Base-by-base conservation (phyloP, 2,329 filamentous ascomycete species). In the Alternaria panax region DNA sequence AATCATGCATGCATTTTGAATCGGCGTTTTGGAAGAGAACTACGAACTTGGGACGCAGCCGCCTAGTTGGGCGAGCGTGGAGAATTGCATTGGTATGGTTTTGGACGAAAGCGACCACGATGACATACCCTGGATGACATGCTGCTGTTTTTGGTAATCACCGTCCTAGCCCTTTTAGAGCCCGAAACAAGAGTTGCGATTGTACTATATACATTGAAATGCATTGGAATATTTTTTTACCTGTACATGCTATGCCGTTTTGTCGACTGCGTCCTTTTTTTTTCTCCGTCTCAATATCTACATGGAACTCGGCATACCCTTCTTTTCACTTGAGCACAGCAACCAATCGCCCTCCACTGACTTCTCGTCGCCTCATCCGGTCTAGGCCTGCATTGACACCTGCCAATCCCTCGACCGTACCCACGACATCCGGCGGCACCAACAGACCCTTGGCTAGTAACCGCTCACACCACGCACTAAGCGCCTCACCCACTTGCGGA, bases 301-400 rank as follows among this genome's bases (percentile, higher is more conserved):
- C 32, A 36, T 8, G 6, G 6, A 36, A 36, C 14, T 30, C 28
- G n/a, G n/a, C n/a, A 16, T n/a, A 2, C 20, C 30, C 2, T 3
- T 24, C 9, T 2, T 18, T 0, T 28, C 34, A 45, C 41, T 52
- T 32, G 14, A 74, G 41, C 2, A 69, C 65, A 59, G 72, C 71
- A 28, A 92, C 87, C 43, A 92, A 80, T 45, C 90, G 85, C 12
- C 88, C 89, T 1, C 90, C 90, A 50, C 87, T 87, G 9, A 91
- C 85, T 54, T 87, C 86, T 0, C 90, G 88, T 59, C 82, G 83
- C 14, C 89, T 82, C 83, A 92, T 84, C 5, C 83, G 80, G 68
- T 92, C 88, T 28, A 93, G 76, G 0, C 87, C 89, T 7, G 80
- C 81, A 71, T 92, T 92, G n/a, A 92, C 85, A 0, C 84, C 87